A percentile compares a stretch with the other conserved stretches of the same genome.
phyloP scores from a whole-genome alignment of 495 filamentous ascomycete species.

The Aspergillus panamensis region DNA sequence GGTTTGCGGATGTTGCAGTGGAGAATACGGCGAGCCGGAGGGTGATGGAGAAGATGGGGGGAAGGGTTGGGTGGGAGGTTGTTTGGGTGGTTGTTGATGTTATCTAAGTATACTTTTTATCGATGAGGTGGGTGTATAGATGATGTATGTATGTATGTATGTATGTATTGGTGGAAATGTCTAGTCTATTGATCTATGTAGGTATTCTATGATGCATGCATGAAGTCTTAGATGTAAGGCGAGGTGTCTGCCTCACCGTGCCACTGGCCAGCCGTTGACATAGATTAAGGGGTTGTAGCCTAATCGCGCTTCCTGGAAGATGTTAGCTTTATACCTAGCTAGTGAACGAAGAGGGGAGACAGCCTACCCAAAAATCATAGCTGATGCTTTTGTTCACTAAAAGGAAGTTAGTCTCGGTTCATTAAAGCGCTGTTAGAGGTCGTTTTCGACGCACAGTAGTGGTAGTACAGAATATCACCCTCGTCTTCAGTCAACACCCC shows the following conservation, averaged over 20 bases:
- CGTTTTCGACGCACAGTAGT: slow-evolving; percentile 34
- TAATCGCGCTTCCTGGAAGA: slow-evolving; percentile 41
- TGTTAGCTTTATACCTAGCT: slow-evolving; percentile 2
- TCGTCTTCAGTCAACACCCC: slow-evolving; percentile 35
- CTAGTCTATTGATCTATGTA: neutral
- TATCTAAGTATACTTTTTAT: neutral
- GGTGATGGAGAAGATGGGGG: slow-evolving; percentile 16
- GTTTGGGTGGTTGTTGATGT: slow-evolving; percentile 11
- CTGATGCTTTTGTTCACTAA: slow-evolving; percentile 43
- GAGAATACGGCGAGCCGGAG: slow-evolving; percentile 6
- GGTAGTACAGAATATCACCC: slow-evolving; percentile 45
- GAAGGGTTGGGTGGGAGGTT: neutral
- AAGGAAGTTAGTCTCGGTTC: slow-evolving; percentile 4
- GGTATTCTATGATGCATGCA: neutral
- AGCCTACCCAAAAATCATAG: slow-evolving; percentile 37
- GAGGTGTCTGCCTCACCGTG: slow-evolving; percentile 8
- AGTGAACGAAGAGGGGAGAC: neutral
- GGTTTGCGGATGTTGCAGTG: slow-evolving; percentile 6
- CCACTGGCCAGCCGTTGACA: slow-evolving; percentile 44
- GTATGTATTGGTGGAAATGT: neutral
- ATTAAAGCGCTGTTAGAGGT: too few relatives aligned
- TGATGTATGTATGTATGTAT: neutral
- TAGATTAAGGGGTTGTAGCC: slow-evolving; percentile 43
- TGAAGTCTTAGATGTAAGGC: neutral
- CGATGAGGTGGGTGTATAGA: neutral